A percentile compares a stretch with the other conserved stretches of the same genome.
phyloP scores from a whole-genome alignment of 2,329 filamentous ascomycete species.

The Talaromyces rugulosus region DNA sequence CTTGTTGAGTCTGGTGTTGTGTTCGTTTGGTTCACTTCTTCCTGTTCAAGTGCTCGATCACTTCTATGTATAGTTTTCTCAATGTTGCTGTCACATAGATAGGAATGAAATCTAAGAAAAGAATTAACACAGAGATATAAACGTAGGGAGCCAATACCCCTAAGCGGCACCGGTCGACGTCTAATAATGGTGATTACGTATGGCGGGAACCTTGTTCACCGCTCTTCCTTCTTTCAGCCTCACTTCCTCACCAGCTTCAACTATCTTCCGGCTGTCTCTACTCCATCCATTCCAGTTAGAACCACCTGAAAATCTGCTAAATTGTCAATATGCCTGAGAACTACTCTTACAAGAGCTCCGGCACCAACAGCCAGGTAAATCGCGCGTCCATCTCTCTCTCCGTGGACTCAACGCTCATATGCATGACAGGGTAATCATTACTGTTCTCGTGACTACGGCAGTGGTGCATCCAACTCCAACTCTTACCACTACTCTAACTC shows the following conservation, averaged over 20 bases:
- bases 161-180: too few relatives aligned
- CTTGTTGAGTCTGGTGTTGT: not conserved
- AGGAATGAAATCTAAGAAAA: too few relatives aligned
- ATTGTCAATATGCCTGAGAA: conserved; percentile 9
- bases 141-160: not conserved
- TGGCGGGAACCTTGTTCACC: not conserved
- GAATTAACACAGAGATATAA: too few relatives aligned
- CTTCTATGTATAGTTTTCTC: too few relatives aligned
- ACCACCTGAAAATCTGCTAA: not conserved
- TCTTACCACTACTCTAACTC: conserved; percentile 61
- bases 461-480: conserved; percentile 15
- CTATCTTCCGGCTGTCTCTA: not conserved
- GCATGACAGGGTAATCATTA: conserved; percentile 61
- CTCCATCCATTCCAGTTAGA: not conserved
- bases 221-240: not conserved
- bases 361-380: conserved; percentile 60
- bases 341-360: conserved; percentile 43
- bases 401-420: not conserved
- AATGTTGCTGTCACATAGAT: too few relatives aligned
- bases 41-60: not conserved
- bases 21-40: not conserved
- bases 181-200: too few relatives aligned
- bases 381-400: not conserved
- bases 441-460: conserved; percentile 61
- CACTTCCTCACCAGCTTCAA: not conserved